Base-by-base conservation (phyloP, 1,284 basidiomycete genomes). In the Irpex sp. region DNA sequence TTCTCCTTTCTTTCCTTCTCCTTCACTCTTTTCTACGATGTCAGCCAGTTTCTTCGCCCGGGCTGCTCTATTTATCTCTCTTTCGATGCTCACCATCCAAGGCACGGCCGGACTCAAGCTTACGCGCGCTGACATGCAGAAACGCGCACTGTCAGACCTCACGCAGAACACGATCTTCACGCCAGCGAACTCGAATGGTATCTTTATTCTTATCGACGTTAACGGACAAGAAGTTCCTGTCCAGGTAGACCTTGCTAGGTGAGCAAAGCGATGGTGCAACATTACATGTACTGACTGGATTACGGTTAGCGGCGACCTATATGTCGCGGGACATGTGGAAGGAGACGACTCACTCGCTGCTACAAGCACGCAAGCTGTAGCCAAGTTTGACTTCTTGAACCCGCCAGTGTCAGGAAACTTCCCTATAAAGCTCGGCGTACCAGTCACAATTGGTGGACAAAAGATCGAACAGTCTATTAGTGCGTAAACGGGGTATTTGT, bases 161-260 rank as follows among this genome's bases (percentile, higher is more conserved):
- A 57, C 59, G 19, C 47, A 61, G 17, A 54, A 61, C n/a, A 61
- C 61, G 17, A 48, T 64, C n/a, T 34, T 60, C 44, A 26, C 40
- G 17, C 51, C 37, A 31, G 17, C 52, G 6, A 49, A 37, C 6
- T 13, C 55, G 8, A 37, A 37, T 34, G 63, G 63, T 1, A 15
- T 64, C 31, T 61, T 64, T 44, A 15, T 65, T 9, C 51, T 59
- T 13, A 56, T 65, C 34, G 40, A 58, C 19, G 60, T 65, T 0
- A 48, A 49, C 13, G 58, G 57, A 6, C 55, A 62, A 13, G 60
- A 34, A 6, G 60, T 60, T 3, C 57, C 60, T 9, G 64, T 62
- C 5, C 56, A 59, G 17, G 31, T 62, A 7, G 64, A 65, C 52
- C 17, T 65, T 11, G 15, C 7, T 9, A 65, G 64, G 64, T 65